Base-by-base conservation (phyloP, 2,329 filamentous ascomycete genomes). In the Dendrostoma leiphaemia region DNA sequence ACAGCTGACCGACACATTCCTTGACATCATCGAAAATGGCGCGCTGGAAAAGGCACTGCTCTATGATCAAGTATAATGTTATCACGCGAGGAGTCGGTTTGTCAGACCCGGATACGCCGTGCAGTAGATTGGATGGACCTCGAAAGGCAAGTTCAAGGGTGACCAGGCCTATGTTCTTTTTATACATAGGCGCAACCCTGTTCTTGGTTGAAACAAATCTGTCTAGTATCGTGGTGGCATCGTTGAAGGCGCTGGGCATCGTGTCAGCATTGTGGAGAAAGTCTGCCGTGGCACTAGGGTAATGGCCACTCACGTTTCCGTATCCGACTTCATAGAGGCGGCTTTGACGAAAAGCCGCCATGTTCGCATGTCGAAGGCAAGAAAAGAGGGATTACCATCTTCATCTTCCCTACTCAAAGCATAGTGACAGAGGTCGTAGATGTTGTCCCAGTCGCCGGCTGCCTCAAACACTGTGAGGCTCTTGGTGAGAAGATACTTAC, bases 401-500 rank as follows among this genome's bases (percentile, higher is more conserved):
- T 72, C 70, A 8, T 75, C 69, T 0, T 69, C 68, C 0, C 65
- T 62, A 1, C 65, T 69, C 6, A 82, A 61, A n/a, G 73, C 76
- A 1, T 73, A 65, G 3, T 66, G 68, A 59, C 76, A 80, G 2
- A 80, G 60, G 6, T 69, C 59, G 53, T 74, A 80, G 5, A 78
- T 66, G 0, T 62, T 63, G 5, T 68, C 64, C 74, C 76, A 81
- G 23, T 76, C 66, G 8, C 65, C 64, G 6, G 69, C 66, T 1
- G 63, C 59, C n/a, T 71, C 68, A 9, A 77, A 67, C 9, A 66
- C 69, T 4, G 63, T 54, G 4, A 78, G 63, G 0, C 69, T 65
- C n/a, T 75, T 70, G n/a, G 72, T 62, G 12, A 80, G 67, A 0
- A 78, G 60, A 54, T 79, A 72, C 57, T 80, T 81, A 46, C 74